Evolutionary conservation across 139 green algal species (phyloP).

Genomic region (Tetradesmus lagerheimii): DNA sequence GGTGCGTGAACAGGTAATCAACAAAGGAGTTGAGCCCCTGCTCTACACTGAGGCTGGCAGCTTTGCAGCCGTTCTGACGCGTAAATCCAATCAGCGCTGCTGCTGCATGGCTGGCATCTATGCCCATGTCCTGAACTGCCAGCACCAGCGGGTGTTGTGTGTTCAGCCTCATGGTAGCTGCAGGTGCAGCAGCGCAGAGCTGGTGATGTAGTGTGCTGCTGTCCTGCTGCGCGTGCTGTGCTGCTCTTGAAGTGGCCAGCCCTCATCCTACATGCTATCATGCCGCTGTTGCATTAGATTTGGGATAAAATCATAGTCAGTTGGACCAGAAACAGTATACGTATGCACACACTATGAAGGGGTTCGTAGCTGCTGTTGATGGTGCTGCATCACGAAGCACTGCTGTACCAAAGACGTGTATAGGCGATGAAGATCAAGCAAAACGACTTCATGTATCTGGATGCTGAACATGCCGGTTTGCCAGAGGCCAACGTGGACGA

Average conservation of each 20-base stretch:
- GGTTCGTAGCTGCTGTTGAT: neutral
- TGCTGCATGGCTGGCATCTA: neutral
- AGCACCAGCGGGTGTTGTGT: neutral
- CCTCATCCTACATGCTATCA: neutral
- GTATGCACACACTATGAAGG: neutral
- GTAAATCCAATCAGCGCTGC: conserved; percentile 7
- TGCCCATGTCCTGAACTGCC: neutral
- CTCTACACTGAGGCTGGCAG: neutral
- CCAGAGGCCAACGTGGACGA: neutral
- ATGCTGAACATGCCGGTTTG: too few relatives aligned
- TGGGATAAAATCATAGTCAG: too few relatives aligned
- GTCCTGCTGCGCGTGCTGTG: neutral
- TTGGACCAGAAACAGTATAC: neutral
- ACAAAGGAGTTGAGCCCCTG: conserved; percentile 13
- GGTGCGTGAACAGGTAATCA: conserved; percentile 21
- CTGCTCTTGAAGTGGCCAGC: neutral
- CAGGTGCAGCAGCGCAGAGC: neutral
- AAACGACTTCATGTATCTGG: neutral
- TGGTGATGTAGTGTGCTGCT: neutral
- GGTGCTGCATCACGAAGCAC: neutral
- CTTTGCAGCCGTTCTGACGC: neutral
- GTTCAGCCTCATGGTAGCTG: neutral
- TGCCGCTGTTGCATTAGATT: neutral
- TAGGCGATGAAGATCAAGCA: neutral
- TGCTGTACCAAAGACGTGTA: neutral